A percentile compares a stretch with the other conserved stretches of the same genome.
Evolutionary conservation across 2,329 filamentous ascomycete species (phyloP).

Genomic region (Simplicillium sp.): DNA sequence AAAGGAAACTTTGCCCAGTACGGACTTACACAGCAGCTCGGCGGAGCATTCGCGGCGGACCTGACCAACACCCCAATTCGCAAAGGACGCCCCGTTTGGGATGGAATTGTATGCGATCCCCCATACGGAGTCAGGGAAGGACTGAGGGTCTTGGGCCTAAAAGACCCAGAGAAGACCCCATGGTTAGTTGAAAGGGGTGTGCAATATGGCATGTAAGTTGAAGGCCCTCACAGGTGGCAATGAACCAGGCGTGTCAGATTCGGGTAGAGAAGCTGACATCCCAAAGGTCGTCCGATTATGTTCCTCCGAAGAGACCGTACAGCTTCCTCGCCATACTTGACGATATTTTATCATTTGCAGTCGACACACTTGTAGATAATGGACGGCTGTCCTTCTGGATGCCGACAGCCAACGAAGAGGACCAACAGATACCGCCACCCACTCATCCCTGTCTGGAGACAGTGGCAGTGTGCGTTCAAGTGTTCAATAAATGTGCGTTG

Average conservation of each 20-base stretch:
- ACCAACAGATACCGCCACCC: slow-evolving; percentile 68
- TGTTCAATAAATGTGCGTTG: slow-evolving; percentile 74
- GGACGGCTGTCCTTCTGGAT: slow-evolving; percentile 93
- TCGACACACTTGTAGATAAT: slow-evolving; percentile 63
- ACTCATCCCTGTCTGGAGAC: slow-evolving; percentile 66
- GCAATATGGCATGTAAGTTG: slow-evolving; percentile 54
- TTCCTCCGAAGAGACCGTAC: slow-evolving; percentile 86
- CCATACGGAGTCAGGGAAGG: slow-evolving; percentile 94
- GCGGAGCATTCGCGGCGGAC: slow-evolving; percentile 78
- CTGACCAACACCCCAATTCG: slow-evolving; percentile 77
- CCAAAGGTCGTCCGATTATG: slow-evolving; percentile 48
- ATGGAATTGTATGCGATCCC: slow-evolving; percentile 91
- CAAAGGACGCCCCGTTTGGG: slow-evolving; percentile 50
- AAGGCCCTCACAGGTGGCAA: neutral
- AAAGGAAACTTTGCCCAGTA: slow-evolving; percentile 80
- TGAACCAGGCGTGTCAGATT: neutral
- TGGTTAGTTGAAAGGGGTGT: slow-evolving; percentile 60
- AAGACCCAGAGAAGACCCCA: slow-evolving; percentile 51
- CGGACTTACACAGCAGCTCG: slow-evolving; percentile 51
- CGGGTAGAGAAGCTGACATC: slow-evolving; percentile 8
- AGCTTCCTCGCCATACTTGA: slow-evolving; percentile 84
- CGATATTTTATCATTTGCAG: slow-evolving; percentile 79
- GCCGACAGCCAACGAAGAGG: slow-evolving; percentile 77
- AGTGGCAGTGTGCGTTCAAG: slow-evolving; percentile 69
- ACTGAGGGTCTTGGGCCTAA: slow-evolving; percentile 72